These are phyloP conservation scores for Geotrichum restrictum DNA, from an alignment of 1,139 yeast species.

Conservation along the genomic window DNA sequence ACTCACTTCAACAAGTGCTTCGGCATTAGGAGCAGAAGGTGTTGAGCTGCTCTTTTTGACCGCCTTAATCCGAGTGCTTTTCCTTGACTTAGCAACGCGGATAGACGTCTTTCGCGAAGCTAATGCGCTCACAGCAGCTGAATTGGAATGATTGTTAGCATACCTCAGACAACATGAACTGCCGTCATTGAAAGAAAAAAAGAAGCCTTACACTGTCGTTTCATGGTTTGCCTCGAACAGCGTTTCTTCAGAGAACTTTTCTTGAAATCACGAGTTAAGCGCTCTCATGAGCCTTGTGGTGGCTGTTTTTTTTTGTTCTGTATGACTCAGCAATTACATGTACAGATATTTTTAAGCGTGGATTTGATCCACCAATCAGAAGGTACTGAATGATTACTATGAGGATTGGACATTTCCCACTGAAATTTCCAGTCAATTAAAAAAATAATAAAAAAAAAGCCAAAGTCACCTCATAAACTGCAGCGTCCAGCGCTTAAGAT, in stretches of 20 bases:
- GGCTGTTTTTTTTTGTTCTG: no score
- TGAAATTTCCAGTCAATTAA: no score
- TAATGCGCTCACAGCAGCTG: constrained; percentile 13
- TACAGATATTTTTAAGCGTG: not conserved
- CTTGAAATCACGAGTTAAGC: no score
- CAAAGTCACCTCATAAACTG: no score
- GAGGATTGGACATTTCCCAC: no score
- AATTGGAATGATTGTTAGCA: not conserved
- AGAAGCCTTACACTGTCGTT: constrained; percentile 4
- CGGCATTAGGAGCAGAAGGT: not conserved
- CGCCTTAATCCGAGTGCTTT: not conserved
- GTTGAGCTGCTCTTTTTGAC: not conserved
- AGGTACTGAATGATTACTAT: not conserved
- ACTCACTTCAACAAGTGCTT: not conserved
- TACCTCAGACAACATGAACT: not conserved
- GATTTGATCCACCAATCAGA: not conserved
- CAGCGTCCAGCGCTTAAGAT: no score
- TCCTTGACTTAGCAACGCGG: not conserved
- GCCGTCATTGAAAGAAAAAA: no score
- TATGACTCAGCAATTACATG: not conserved
- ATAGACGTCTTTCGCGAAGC: constrained; percentile 1
- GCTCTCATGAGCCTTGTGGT: no score
- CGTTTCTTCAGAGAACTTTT: not conserved
- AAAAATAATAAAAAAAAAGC: no score
- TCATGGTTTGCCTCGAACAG: constrained; percentile 3